Percentiles rank a stretch among this genome's conserved stretches.
These are phyloP conservation scores for Tetramitus jugosus DNA, from an alignment of 208 protist species.

Conservation along the genomic window DNA sequence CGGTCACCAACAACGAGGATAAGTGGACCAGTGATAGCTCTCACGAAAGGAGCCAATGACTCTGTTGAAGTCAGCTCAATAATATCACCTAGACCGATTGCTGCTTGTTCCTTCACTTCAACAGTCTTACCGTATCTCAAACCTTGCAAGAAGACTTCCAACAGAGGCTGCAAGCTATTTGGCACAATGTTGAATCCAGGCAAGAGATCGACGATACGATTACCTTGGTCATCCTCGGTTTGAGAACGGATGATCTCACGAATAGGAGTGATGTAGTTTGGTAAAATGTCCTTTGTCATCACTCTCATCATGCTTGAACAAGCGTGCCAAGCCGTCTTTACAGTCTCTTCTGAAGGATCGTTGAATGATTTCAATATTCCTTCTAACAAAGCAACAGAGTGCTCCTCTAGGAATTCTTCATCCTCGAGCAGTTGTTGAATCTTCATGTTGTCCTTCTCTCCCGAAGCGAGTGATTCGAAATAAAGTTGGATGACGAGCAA, in stretches of 20 bases:
- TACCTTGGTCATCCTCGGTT: not conserved
- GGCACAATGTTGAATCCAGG: not conserved
- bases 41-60: conserved; percentile 51
- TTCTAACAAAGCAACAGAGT: not conserved
- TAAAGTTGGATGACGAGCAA: not conserved
- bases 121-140: conserved; percentile 44
- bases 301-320: not conserved
- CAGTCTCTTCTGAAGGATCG: not conserved
- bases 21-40: conserved; percentile 55
- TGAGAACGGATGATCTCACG: not conserved
- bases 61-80: conserved; percentile 45
- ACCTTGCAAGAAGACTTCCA: conserved; percentile 55
- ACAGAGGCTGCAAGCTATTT: conserved; percentile 44
- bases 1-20: conserved; percentile 70
- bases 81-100: conserved; percentile 33
- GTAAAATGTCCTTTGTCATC: not conserved
- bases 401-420: not conserved
- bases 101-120: conserved; percentile 27
- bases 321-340: not conserved
- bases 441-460: not conserved
- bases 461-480: not conserved
- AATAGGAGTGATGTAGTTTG: not conserved
- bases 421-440: not conserved
- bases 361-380: not conserved
- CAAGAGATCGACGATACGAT: not conserved